Evolutionary conservation across 306 rosid genomes (phyloP).

Genomic region (Sicyos baderoa): DNA sequence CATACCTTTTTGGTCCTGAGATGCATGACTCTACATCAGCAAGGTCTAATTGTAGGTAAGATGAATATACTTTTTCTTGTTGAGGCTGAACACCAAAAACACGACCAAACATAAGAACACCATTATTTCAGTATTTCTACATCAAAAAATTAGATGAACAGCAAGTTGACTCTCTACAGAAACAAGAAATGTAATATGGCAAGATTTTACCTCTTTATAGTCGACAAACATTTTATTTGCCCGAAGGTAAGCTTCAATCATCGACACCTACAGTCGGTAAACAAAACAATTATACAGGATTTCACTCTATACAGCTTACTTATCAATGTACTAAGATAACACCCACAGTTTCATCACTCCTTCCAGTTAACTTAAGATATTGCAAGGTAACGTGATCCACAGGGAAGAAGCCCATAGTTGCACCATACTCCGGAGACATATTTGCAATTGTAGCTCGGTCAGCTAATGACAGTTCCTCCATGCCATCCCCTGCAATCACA

Average conservation of each 20-base stretch:
- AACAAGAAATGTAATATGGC: neutral
- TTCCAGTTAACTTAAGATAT: neutral
- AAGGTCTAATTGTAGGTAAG: slow-evolving; percentile 78
- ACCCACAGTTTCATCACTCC: slow-evolving; percentile 90
- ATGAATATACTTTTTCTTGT: slow-evolving; percentile 82
- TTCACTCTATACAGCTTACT: neutral
- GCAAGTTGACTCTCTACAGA: neutral
- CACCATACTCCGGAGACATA: slow-evolving; percentile 99
- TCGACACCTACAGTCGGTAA: slow-evolving; percentile 53
- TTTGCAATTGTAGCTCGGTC: slow-evolving; percentile 98
- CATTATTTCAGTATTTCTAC: neutral
- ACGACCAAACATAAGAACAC: slow-evolving; percentile 12
- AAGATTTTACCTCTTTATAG: slow-evolving; percentile 59
- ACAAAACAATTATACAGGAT: slow-evolving; percentile 20
- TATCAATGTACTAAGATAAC: neutral
- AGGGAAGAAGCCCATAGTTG: slow-evolving; percentile 56
- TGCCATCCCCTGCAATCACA: slow-evolving; percentile 71
- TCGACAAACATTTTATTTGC: slow-evolving; percentile 89
- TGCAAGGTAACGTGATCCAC: neutral
- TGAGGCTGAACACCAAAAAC: slow-evolving; percentile 51
- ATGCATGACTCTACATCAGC: slow-evolving; percentile 73
- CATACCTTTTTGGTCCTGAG: slow-evolving; percentile 92
- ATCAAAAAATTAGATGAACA: neutral
- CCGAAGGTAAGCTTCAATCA: slow-evolving; percentile 91
- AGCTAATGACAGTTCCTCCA: slow-evolving; percentile 82